Percentiles rank a stretch among this genome's conserved stretches.
Evolutionary conservation across 208 protist species (phyloP).

Genomic region (Kentomonas sorsogonicus): DNA sequence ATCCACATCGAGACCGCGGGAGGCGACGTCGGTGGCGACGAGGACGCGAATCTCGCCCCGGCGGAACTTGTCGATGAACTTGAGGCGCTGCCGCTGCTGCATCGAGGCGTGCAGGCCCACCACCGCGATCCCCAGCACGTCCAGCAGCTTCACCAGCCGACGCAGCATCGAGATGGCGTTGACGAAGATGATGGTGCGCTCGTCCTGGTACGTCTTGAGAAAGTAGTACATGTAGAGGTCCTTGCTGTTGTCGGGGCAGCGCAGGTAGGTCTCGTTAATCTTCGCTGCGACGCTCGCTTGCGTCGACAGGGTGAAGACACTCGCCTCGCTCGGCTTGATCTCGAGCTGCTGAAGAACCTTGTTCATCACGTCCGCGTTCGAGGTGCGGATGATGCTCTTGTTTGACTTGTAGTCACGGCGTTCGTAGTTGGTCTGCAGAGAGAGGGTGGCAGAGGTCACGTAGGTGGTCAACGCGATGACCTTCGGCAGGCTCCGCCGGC

Average conservation of each 20-base stretch:
- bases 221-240: slow-evolving; percentile 95
- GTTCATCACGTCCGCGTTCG: slow-evolving; percentile 71
- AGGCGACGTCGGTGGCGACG: slow-evolving; percentile 91
- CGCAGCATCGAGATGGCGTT: slow-evolving; percentile 93
- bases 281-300: slow-evolving; percentile 63
- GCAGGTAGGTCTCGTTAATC: slow-evolving; percentile 89
- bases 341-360: slow-evolving; percentile 62
- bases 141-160: slow-evolving; percentile 89
- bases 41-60: slow-evolving; percentile 64
- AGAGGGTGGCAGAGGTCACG: slow-evolving; percentile 90
- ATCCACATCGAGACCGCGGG: slow-evolving; percentile 94
- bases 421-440: slow-evolving; percentile 86
- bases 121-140: slow-evolving; percentile 77
- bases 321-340: slow-evolving; percentile 61
- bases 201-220: slow-evolving; percentile 74
- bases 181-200: slow-evolving; percentile 92
- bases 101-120: slow-evolving; percentile 93
- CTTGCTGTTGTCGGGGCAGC: slow-evolving; percentile 93
- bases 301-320: slow-evolving; percentile 82
- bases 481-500: slow-evolving; percentile 55
- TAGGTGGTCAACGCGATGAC: slow-evolving; percentile 72
- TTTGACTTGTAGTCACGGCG: slow-evolving; percentile 57
- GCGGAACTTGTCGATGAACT: slow-evolving; percentile 95
- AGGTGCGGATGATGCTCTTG: slow-evolving; percentile 78
- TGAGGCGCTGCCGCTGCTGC: slow-evolving; percentile 96